Base-by-base conservation (phyloP, 1,284 basidiomycete species). In the Thelephora terrestris region DNA sequence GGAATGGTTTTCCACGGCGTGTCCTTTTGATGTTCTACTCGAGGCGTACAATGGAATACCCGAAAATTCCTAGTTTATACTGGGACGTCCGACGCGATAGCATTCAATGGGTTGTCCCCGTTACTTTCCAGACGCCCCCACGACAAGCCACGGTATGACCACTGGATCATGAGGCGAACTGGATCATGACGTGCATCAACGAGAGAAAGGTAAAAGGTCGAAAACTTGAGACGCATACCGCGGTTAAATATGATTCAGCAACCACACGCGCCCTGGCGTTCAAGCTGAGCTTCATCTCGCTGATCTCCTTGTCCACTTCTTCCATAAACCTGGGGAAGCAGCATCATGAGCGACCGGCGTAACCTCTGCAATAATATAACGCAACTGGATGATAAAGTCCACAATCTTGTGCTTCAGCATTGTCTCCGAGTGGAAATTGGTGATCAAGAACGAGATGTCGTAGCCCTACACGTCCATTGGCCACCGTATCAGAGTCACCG, bases 331-430 rank as follows among this genome's bases (percentile, higher is more conserved):
- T 90, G 54, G 14, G 36, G 43, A 21, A 35, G 49, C 50, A 24
- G 48, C 25, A 43, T 39, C 14, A 48, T 5, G 16, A 23, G 37
- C 16, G n/a, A 29, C 27, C 17, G 12, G 10, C 4, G 44, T 7
- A n/a, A 34, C n/a, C 36, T 6, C 45, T 27, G 58, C 39, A 27
- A 50, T 48, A 18, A 43, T 5, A 35, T 58, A 47, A 52, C 61
- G 69, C 39, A 55, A 92, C 86, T 99, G 91, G 57, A 98, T 97
- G 68, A 99, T 96, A 69, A 99, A 99, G 70, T 99, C 96, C 40
- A 99, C 96, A 48, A 99, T 85, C 73, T 98, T 99, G 70, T 99
- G 94, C 71, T 99, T 99, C 57, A 98, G 74, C 93, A 99, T 96
- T 2, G 89, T 90, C 64, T 99, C 95, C 21, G 92, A 81, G 65